Conservation (phyloP, 148 eudicot genomes). For the Bassia scoparia region DNA sequence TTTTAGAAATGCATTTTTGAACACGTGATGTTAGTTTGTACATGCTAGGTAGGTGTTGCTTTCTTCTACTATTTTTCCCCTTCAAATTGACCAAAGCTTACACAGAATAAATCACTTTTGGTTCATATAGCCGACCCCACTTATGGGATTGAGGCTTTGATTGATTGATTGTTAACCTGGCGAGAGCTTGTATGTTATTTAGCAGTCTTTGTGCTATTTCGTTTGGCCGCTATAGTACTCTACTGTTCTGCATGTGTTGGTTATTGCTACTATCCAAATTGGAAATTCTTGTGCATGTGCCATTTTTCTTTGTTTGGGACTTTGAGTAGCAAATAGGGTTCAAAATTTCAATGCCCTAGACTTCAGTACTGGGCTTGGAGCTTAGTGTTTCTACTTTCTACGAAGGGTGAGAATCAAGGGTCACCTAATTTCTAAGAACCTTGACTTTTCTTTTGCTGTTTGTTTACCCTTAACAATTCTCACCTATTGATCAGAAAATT, state of each 20-base stretch:
- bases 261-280: neutral
- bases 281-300: neutral
- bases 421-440: neutral
- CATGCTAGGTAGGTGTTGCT: neutral
- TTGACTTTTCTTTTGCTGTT: neutral
- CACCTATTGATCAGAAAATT: slow-evolving; percentile 75
- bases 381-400: neutral
- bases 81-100: too few species aligned
- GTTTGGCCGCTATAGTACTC: neutral
- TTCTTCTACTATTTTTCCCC: too few species aligned
- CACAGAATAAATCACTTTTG: too few species aligned
- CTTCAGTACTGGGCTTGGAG: neutral
- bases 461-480: slow-evolving; percentile 50
- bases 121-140: too few species aligned
- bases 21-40: neutral
- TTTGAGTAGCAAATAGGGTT: neutral
- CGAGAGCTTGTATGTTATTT: too few species aligned
- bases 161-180: too few species aligned
- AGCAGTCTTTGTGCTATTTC: neutral
- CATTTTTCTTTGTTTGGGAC: neutral
- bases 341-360: neutral
- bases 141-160: too few species aligned
- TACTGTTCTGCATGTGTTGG: neutral
- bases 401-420: neutral
- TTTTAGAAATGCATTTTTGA: too few species aligned